Base-by-base conservation (phyloP, 1,284 basidiomycete species). In the Apiotrichum laibachii region DNA sequence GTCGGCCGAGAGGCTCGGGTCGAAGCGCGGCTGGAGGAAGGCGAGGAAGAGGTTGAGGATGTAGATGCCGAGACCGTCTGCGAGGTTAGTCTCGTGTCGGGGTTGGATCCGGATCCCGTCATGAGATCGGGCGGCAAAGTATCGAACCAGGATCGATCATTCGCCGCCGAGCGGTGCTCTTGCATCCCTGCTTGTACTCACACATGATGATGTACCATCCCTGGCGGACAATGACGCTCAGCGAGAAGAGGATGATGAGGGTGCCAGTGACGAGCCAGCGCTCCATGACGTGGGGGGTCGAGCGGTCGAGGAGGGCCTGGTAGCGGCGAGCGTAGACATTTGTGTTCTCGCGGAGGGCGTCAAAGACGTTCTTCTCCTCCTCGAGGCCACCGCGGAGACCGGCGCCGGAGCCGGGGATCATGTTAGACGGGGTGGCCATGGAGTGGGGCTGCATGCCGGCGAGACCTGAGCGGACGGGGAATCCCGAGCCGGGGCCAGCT, bases 1-100 rank as follows among this genome's bases (percentile, higher is more conserved):
- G 77, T 99, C 96, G 47, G 89, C 89, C 67, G 95, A 89, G 42
- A 97, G 81, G 1, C 92, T 93, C 0, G 96, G 95, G 79, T 99
- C 96, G 77, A 99, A 99, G 76, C 76, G 73, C 2, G 79, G 77
- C 80, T 79, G 78, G 35, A 79, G 67, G 70, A 79, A 79, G 2
- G 80, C 78, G 50, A 81, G 75, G 73, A 80, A 81, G 56, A 80
- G 84, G 80, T 95, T 95, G 62, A 95, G 83, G 65, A 96, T 85
- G 80, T 95, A 96, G 71, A 96, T 96, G 43, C 89, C 90, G 64
- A 89, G 86, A 34, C 88, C 90, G 73, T 93, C 88, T 90, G 64
- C 18, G 19, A 16, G 37, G 37, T 37, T 37, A 37, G 37, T 37
- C 12, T 37, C 34, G 7, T 31, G 7, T 7, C 26, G 26, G 26